phyloP scores from a whole-genome alignment of 352 stramenopile species.

The Phytophthora fragariaefolia region DNA sequence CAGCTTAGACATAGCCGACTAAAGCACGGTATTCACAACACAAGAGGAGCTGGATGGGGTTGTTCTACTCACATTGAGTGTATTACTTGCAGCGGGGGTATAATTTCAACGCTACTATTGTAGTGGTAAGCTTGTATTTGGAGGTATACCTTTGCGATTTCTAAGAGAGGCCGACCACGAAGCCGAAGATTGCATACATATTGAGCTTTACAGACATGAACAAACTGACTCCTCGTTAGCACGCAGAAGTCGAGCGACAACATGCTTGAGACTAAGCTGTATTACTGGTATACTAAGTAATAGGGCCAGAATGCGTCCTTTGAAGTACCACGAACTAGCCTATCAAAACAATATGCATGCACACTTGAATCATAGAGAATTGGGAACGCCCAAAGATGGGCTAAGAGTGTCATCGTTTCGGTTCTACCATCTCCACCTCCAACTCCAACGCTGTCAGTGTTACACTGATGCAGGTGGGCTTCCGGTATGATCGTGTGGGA shows the following conservation, averaged over 20 bases:
- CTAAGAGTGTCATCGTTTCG: too few relatives aligned
- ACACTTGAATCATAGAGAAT: too few relatives aligned
- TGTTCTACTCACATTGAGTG: neutral
- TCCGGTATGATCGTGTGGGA: too few relatives aligned
- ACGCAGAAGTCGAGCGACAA: neutral
- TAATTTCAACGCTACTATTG: neutral
- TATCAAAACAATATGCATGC: too few relatives aligned
- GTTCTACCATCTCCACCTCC: too few relatives aligned
- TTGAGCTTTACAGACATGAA: constrained; percentile 18
- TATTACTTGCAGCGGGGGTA: neutral
- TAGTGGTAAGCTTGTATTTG: neutral
- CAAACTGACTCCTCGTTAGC: constrained; percentile 2
- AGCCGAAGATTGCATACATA: constrained; percentile 10
- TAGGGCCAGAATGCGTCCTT: neutral
- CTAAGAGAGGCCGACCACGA: neutral
- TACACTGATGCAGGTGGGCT: too few relatives aligned
- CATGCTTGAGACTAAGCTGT: constrained; percentile 5
- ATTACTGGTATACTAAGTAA: constrained; percentile 1
- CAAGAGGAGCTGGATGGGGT: neutral
- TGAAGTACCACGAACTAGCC: too few relatives aligned
- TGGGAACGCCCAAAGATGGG: too few relatives aligned
- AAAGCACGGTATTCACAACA: constrained; percentile 4
- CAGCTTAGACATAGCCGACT: constrained; percentile 3
- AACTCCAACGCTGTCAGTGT: too few relatives aligned
- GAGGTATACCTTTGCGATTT: neutral